These are phyloP conservation scores for Daldinia sp. DNA, from an alignment of 2,329 filamentous ascomycete genomes.

Conservation along the genomic window DNA sequence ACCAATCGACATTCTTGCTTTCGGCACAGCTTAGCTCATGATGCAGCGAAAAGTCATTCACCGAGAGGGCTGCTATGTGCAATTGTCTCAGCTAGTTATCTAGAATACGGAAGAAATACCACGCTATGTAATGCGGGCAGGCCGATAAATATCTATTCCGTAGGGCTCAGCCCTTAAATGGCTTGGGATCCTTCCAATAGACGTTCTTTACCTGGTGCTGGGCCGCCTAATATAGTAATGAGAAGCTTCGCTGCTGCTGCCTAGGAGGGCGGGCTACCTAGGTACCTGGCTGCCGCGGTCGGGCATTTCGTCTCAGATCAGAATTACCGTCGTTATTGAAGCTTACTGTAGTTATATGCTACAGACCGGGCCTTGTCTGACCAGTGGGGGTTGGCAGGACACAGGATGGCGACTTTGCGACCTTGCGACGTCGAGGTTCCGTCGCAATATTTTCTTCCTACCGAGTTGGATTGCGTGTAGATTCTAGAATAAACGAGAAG, in stretches of 20 bases:
- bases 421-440: background rate
- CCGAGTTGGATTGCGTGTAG: background rate
- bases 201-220: background rate
- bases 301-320: slow-evolving; percentile 22
- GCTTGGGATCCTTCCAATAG: slow-evolving; percentile 2
- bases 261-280: slow-evolving; percentile 2
- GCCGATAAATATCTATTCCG: background rate
- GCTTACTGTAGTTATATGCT: slow-evolving; percentile 19
- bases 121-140: background rate
- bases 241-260: slow-evolving; percentile 24
- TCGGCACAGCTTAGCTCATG: background rate
- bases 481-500: slow-evolving; percentile 10
- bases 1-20: background rate
- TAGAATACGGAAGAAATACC: background rate
- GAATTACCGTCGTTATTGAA: background rate
- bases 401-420: background rate
- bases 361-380: background rate
- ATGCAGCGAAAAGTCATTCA: background rate
- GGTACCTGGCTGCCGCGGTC: slow-evolving; percentile 2
- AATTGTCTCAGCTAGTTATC: background rate
- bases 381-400: background rate
- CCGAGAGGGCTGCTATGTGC: background rate
- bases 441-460: background rate
- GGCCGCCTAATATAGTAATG: slow-evolving; percentile 2
- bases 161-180: background rate